Evolutionary conservation across 2,329 filamentous ascomycete species (phyloP), one percentile per base, ranked within the genome.

Genomic region (Ophiostoma pallidulum): DNA sequence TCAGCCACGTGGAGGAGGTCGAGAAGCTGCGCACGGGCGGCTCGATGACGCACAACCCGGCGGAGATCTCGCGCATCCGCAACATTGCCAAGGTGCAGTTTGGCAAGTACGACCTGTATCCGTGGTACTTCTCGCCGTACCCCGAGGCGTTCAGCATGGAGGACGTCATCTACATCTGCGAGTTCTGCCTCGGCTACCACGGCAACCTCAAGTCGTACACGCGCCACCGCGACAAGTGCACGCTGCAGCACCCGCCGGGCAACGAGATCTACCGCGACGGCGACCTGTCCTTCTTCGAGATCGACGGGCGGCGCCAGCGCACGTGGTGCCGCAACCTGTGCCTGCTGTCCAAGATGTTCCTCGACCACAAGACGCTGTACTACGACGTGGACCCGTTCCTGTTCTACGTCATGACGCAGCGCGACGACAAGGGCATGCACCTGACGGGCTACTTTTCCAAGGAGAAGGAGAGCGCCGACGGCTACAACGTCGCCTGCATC

Each of bases 401-500:
- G 31, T 98, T 98, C 70, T 98, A 98, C 66, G 91, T 95, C 64
- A 96, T 98, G 91, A 87, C 87, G 22, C 84, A 82, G 35, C 81
- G 86, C 56, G 86, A 90, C 54, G 88, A 94, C 42, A 83, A 89
- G 58, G 92, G 92, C 13, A 92, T 85, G 59, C 92, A 97, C 60
- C 77, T 98, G 42, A 86, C 98, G n/a, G 92, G 92, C n/a, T 98
- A 96, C 62, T 98, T 98, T 65, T 94, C 86, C 48, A 98, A 98
- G 63, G 92, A 98, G 65, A 98, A 98, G 58, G 92, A 98, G 65
- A 91, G 85, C 33, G 89, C 89, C 0, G 94, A 98, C 59, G 88
- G 86, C 26, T 98, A 97, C 75, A 98, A 98, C 61, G 84, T 98
- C 28, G 94, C 92, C 4, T 98, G 94, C 76, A 98, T 98, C 62